Evolutionary conservation across 2,329 filamentous ascomycete species (phyloP), one percentile per base, ranked within the genome.

Genomic region (Zarea fungicola): DNA sequence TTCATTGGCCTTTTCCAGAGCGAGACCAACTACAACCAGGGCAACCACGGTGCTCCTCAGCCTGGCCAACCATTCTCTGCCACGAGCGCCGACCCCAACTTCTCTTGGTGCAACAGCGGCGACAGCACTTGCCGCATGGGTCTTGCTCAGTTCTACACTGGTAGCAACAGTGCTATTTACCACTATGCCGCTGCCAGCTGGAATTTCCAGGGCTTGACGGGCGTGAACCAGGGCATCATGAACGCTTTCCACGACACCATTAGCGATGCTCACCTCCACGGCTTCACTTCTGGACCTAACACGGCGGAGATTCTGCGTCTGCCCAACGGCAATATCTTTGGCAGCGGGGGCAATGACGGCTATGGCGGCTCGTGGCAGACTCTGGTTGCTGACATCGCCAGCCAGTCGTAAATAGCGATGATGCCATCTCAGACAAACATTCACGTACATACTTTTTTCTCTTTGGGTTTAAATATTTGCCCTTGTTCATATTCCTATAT

Each of bases 1-100:
- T 67, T 76, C 47, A 65, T 76, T 13, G 70, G 69, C 13, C 56
- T 79, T 60, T 67, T 77, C 50, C 76, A 81, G 62, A 70, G 69
- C 39, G 78, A 81, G 62, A 78, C 77, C 9, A 77, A 77, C 55
- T 63, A 63, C 42, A 54, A 62, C 9, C 60, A 62, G 34, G 60
- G 59, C 36, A 46, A 68, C 52, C 62, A 72, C 55, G 60, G 61
- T 11, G 55, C 56, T n/a, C 62, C 54, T 60, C 1, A 54, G 61
- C 2, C 69, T 69, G n/a, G n/a, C 0, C 61, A 62, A 6, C 71
- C 71, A 1, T 72, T 71, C 41, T 54, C 59, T 18, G 41, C 31
- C 1, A 58, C 56, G 42, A 71, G 65, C 67, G 68, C 67, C 5
- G 71, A 74, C 50, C 70, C 71, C 2, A 64, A 71, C 46, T 73